phyloP scores from a whole-genome alignment of 306 rosid genomes.

The Medicago lupulina region DNA sequence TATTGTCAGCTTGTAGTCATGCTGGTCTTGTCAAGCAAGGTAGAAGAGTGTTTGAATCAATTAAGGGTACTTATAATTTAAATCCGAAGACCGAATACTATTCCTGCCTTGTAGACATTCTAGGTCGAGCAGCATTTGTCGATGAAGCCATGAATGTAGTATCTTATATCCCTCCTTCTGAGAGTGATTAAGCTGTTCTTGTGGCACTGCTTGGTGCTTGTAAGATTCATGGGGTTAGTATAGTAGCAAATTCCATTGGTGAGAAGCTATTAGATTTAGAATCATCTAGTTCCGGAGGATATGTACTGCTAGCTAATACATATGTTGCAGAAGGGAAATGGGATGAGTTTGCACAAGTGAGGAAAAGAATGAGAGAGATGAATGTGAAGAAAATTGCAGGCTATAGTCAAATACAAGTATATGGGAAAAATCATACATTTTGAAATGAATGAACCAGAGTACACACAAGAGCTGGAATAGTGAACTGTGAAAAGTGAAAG shows the following conservation, averaged over 20 bases:
- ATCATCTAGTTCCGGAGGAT: slow-evolving; percentile 47
- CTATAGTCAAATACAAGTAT: too few relatives aligned
- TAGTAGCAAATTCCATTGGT: slow-evolving; percentile 42
- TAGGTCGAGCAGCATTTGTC: slow-evolving; percentile 53
- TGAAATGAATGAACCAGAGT: background rate
- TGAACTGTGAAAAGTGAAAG: slow-evolving; percentile 26
- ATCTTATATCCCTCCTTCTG: slow-evolving; percentile 46
- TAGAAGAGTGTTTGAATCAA: slow-evolving; percentile 52
- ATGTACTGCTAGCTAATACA: slow-evolving; percentile 50
- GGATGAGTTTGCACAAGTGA: slow-evolving; percentile 58
- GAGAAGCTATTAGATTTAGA: slow-evolving; percentile 50
- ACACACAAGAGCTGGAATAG: slow-evolving; percentile 7
- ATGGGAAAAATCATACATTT: too few relatives aligned
- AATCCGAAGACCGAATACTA: slow-evolving; percentile 50
- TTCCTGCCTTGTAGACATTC: slow-evolving; percentile 52
- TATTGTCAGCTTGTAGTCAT: slow-evolving; percentile 59
- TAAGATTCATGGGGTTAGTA: slow-evolving; percentile 47
- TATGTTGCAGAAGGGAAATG: slow-evolving; percentile 54
- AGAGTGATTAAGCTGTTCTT: slow-evolving; percentile 54
- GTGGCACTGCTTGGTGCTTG: slow-evolving; percentile 60
- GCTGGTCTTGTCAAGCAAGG: slow-evolving; percentile 58
- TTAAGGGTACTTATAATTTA: slow-evolving; percentile 42
- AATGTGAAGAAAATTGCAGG: too few relatives aligned
- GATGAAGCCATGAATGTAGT: slow-evolving; percentile 51
- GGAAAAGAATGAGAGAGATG: too few relatives aligned